Evolutionary conservation across 2,329 filamentous ascomycete species (phyloP).

Genomic region (Penicillium sp.): DNA sequence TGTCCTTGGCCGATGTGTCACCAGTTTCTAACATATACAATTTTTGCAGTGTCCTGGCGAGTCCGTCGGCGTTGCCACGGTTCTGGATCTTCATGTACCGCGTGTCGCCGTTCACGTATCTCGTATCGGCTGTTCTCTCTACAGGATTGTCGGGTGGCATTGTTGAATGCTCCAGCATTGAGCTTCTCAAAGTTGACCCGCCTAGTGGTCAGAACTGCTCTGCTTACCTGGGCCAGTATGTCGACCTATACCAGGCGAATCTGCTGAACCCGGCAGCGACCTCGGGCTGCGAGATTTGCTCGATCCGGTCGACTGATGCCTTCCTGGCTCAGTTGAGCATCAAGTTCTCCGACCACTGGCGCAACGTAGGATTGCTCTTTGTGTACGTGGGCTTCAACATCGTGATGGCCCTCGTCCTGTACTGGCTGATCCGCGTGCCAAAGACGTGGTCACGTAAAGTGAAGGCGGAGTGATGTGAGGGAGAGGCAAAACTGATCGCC

Average conservation of each 20-base stretch:
- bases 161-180: conserved; percentile 37
- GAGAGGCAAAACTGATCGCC: neutral
- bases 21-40: neutral
- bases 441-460: conserved; percentile 48
- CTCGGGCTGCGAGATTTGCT: conserved; percentile 58
- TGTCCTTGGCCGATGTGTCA: neutral
- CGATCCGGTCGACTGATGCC: conserved; percentile 46
- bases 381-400: conserved; percentile 56
- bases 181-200: conserved; percentile 41
- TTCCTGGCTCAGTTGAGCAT: conserved; percentile 53
- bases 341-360: conserved; percentile 50
- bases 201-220: conserved; percentile 65
- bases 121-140: conserved; percentile 45
- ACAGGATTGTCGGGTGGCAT: conserved; percentile 34
- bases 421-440: conserved; percentile 58
- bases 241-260: conserved; percentile 56
- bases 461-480: conserved; percentile 32
- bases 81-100: conserved; percentile 82
- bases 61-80: conserved; percentile 59
- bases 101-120: conserved; percentile 66
- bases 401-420: conserved; percentile 51
- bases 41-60: conserved; percentile 58
- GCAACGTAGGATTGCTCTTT: conserved; percentile 59
- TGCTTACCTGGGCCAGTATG: conserved; percentile 63
- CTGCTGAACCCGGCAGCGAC: conserved; percentile 63